Conservation (phyloP, 257 asterid genomes). For the Cynanchum wilfordii region DNA sequence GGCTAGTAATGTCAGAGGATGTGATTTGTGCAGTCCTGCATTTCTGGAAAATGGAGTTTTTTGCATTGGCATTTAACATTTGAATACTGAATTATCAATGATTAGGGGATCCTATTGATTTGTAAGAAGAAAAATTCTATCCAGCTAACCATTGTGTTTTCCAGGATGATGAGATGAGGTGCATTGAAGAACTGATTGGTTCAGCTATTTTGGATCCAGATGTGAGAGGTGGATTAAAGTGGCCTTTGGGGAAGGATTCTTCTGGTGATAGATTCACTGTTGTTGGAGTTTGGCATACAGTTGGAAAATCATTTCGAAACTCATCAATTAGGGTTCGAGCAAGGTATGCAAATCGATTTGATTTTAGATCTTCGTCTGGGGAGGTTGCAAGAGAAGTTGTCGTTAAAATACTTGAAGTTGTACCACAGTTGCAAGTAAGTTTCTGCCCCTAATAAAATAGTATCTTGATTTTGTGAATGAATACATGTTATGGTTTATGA, state of each 20-base stretch:
- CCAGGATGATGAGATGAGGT: constrained; percentile 43
- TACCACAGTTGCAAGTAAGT: constrained; percentile 37
- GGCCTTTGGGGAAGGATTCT: constrained; percentile 42
- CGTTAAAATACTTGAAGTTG: constrained; percentile 31
- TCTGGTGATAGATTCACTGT: constrained; percentile 37
- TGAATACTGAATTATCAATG: background rate
- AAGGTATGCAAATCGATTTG: constrained; percentile 47
- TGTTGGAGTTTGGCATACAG: constrained; percentile 40
- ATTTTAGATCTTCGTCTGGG: constrained; percentile 37
- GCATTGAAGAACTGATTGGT: constrained; percentile 29
- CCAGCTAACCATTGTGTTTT: constrained; percentile 6
- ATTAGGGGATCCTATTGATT: background rate
- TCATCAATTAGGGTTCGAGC: constrained; percentile 37
- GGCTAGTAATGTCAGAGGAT: background rate
- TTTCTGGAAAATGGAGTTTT: background rate
- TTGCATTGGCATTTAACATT: no score
- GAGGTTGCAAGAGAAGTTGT: constrained; percentile 43
- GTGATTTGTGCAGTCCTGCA: background rate
- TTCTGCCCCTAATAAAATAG: background rate
- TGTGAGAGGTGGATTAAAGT: constrained; percentile 45
- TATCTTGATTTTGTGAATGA: background rate
- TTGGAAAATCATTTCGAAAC: constrained; percentile 26
- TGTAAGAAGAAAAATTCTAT: background rate
- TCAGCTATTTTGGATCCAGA: constrained; percentile 39
- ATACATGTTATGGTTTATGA: background rate